Base-by-base conservation (phyloP, 345 rosid genomes). In the Diplotaxis tenuifolia region DNA sequence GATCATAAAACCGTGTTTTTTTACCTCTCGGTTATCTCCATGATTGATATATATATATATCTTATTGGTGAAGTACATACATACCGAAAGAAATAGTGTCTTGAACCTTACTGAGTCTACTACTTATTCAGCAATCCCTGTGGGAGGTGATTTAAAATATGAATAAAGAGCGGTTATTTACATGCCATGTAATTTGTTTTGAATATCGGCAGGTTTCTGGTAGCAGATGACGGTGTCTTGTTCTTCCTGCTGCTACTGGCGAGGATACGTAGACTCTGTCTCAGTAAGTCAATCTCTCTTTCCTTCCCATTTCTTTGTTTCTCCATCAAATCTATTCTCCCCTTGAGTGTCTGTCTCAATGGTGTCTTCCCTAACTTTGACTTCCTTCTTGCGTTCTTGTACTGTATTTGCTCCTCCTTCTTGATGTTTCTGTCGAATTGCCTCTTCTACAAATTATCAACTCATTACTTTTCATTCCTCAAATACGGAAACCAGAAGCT, bases 201-300 rank as follows among this genome's bases (percentile, higher is more conserved):
- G 67, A 76, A 58, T 36, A 22, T 1, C 14, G 68, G 57, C 73
- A 65, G 68, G 72, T 40, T 59, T 76, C 67, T 72, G 6, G 68
- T 67, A 28, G 70, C 12, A 65, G 77, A 38, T 20, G 70, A 68
- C 1, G 42, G 67, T 1, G 76, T 38, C 58, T 49, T 75, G 62
- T 62, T 79, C 72, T 56, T 59, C 22, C 68, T 79, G 64, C 15
- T 82, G 64, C 66, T 70, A 63, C 55, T 53, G 73, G 81, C 82
- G 74, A 85, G 75, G 65, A 91, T 91, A 57, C 83, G 82, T 71
- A 86, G 74, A 76, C 91, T 89, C 80, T 91, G 97, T 68, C 89
- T 84, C 55, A 91, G 81, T 27, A 91, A 83, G 82, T 89, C 97
- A 21, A 83, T 70, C 47, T 89, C 93, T 68, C 85, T 80, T 71